Percentiles rank a stretch among this genome's conserved stretches.
phyloP scores from a whole-genome alignment of 352 stramenopile species.

The Globisporangium spiculum region DNA sequence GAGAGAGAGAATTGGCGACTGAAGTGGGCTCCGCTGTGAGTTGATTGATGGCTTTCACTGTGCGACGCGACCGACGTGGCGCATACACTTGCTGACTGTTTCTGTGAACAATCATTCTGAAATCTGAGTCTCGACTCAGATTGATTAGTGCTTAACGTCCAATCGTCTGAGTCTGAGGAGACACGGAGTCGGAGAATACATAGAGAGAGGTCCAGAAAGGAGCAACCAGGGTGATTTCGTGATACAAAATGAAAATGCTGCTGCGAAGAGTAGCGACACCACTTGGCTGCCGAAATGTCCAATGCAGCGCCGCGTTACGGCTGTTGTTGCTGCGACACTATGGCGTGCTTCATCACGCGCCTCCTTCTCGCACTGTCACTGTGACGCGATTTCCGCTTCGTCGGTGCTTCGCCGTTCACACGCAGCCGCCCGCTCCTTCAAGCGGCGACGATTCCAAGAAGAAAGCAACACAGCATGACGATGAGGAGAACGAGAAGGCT shows the following conservation, averaged over 20 bases:
- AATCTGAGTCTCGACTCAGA: background rate
- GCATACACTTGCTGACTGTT: background rate
- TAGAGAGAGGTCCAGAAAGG: background rate
- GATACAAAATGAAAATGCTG: constrained; percentile 1
- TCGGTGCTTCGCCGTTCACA: background rate
- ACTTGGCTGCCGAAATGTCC: background rate
- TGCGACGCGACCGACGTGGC: constrained; percentile 8
- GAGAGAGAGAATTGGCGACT: background rate
- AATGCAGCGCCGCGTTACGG: background rate
- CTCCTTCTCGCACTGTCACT: background rate
- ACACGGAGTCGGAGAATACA: no score
- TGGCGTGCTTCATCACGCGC: background rate
- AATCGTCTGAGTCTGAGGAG: background rate
- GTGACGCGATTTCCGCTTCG: background rate
- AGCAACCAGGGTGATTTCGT: background rate
- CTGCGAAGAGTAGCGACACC: background rate
- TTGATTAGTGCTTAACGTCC: no score
- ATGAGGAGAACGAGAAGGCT: background rate
- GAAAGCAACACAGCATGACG: background rate
- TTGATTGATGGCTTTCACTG: background rate
- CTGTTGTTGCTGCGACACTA: background rate
- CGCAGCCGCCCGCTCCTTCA: background rate
- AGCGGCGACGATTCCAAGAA: background rate
- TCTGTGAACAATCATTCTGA: background rate
- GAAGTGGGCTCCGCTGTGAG: background rate